phyloP scores from a whole-genome alignment of 2,329 filamentous ascomycete species.

The Plenodomus tracheiphilus region DNA sequence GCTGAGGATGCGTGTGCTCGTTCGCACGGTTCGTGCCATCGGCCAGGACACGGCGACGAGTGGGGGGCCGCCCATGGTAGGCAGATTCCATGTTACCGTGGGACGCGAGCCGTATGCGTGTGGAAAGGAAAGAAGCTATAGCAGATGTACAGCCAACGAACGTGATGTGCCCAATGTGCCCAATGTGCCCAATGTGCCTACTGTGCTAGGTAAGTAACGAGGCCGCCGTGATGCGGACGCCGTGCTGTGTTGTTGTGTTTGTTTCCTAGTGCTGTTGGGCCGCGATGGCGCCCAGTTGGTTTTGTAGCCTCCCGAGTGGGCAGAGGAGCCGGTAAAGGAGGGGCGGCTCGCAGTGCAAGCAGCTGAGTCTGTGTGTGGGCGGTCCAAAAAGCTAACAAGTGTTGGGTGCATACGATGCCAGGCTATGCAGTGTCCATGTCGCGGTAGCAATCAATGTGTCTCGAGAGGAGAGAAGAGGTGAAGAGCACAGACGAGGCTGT shows the following conservation, averaged over 20 bases:
- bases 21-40: conserved; percentile 42
- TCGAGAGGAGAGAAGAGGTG: conserved; percentile 7
- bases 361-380: conserved; percentile 28
- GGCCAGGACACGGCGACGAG: conserved; percentile 36
- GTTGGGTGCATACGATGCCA: conserved; percentile 36
- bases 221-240: conserved; percentile 20
- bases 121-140: conserved; percentile 1
- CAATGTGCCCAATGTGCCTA: conserved; percentile 30
- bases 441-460: conserved; percentile 12
- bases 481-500: background rate
- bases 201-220: conserved; percentile 31
- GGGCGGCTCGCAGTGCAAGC: conserved; percentile 29
- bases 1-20: conserved; percentile 23
- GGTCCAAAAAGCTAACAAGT: conserved; percentile 41
- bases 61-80: conserved; percentile 36
- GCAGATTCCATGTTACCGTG: conserved; percentile 34
- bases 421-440: conserved; percentile 16
- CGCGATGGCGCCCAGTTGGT: conserved; percentile 19
- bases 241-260: conserved; percentile 21
- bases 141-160: conserved; percentile 11
- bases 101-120: conserved; percentile 10
- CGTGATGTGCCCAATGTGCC: conserved; percentile 24
- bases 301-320: conserved; percentile 16
- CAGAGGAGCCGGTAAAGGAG: conserved; percentile 33
- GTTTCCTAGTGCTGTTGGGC: conserved; percentile 16